A percentile compares a stretch with the other conserved stretches of the same genome.
Evolutionary conservation across 2,329 filamentous ascomycete species (phyloP).

Genomic region (Tolypocladium tundrense): DNA sequence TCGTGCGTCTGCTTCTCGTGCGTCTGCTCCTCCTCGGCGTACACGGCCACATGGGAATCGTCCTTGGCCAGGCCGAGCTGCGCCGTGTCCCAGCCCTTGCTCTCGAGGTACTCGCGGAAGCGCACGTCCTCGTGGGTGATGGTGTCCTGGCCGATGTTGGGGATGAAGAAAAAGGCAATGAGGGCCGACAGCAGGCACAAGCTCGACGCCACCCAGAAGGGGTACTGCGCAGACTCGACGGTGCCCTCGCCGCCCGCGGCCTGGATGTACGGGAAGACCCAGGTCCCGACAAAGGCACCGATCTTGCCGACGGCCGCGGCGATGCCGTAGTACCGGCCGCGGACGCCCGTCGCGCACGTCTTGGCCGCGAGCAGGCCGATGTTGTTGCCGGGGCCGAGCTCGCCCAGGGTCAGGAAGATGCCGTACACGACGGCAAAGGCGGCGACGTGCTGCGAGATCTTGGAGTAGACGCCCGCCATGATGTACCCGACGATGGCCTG

Average conservation of each 20-base stretch:
- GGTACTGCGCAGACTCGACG: conserved; percentile 63
- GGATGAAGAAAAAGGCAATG: conserved; percentile 52
- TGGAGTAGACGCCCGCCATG: conserved; percentile 71
- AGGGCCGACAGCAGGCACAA: conserved; percentile 66
- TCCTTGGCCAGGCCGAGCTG: conserved; percentile 30
- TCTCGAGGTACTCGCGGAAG: conserved; percentile 65
- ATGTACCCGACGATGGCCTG: conserved; percentile 79
- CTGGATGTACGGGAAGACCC: conserved; percentile 66
- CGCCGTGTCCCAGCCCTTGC: conserved; percentile 64
- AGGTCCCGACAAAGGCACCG: conserved; percentile 77
- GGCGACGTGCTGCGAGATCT: conserved; percentile 46
- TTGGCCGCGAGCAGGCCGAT: conserved; percentile 82
- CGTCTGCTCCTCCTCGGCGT: background rate
- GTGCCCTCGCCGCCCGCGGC: conserved; percentile 44
- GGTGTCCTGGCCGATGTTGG: conserved; percentile 74
- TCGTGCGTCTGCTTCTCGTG: background rate
- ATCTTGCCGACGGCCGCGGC: conserved; percentile 67
- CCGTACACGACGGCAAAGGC: conserved; percentile 27
- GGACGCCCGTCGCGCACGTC: conserved; percentile 78
- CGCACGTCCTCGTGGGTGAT: conserved; percentile 66
- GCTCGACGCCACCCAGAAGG: conserved; percentile 75
- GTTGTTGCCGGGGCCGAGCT: conserved; percentile 78
- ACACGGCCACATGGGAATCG: background rate
- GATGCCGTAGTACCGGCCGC: conserved; percentile 62
- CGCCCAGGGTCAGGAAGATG: conserved; percentile 26